Percentiles rank a stretch among this genome's conserved stretches.
These are phyloP conservation scores for Sphaerulina vaccinii DNA, from an alignment of 2,329 filamentous ascomycete species.

Conservation along the genomic window DNA sequence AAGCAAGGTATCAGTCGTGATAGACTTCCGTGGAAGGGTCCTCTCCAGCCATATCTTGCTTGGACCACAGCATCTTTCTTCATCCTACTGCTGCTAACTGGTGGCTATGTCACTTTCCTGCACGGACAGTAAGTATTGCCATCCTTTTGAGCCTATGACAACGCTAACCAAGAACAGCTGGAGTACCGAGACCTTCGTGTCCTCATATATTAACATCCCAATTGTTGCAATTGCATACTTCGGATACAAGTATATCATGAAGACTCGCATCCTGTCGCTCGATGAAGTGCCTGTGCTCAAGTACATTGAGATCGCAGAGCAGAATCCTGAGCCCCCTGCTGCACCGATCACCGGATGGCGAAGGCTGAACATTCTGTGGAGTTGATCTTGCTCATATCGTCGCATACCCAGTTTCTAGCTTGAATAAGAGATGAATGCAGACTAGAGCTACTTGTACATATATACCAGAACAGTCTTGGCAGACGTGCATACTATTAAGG, in stretches of 20 bases:
- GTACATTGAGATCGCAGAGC: constrained; percentile 20
- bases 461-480: no score
- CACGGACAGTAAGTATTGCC: constrained; percentile 44
- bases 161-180: constrained; percentile 40
- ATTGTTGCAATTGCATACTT: constrained; percentile 57
- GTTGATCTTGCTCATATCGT: no score
- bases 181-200: constrained; percentile 59
- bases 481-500: no score
- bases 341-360: constrained; percentile 15
- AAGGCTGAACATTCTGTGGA: constrained; percentile 19
- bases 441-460: no score
- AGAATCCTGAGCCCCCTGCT: constrained; percentile 17
- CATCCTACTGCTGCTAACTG: constrained; percentile 43
- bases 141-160: not conserved
- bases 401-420: no score
- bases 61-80: constrained; percentile 59
- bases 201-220: constrained; percentile 59
- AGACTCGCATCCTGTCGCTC: constrained; percentile 46
- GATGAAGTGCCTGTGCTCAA: constrained; percentile 16
- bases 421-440: no score
- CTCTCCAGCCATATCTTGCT: constrained; percentile 63
- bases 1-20: constrained; percentile 57
- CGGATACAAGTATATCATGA: constrained; percentile 55
- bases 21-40: constrained; percentile 62
- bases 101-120: constrained; percentile 57